Conservation (phyloP, 139 green algal species). For the Desmodesmus armatus region DNA sequence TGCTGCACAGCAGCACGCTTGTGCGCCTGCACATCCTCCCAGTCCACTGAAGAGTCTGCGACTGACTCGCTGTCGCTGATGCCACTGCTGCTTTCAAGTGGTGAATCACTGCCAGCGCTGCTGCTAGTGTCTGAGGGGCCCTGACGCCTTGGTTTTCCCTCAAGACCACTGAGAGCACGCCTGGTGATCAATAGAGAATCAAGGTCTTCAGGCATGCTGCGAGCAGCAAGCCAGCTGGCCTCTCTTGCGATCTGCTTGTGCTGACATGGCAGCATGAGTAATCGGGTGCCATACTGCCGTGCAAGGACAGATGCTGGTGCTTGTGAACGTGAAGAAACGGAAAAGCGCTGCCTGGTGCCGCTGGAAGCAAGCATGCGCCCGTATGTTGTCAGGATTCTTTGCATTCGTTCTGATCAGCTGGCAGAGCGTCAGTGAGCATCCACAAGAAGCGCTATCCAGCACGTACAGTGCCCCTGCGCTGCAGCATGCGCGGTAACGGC, state of each 20-base stretch:
- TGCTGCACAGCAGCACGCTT: slow-evolving; percentile 19
- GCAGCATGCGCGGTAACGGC: no score
- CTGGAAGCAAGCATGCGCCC: neutral
- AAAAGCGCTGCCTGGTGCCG: neutral
- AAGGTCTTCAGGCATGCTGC: slow-evolving; percentile 15
- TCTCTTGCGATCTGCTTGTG: neutral
- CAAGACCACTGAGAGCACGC: neutral
- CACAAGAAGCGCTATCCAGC: no score
- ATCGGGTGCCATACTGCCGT: neutral
- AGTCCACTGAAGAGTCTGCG: neutral
- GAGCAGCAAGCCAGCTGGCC: neutral
- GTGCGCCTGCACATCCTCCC: slow-evolving; percentile 1
- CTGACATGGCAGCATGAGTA: neutral
- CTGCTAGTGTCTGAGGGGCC: neutral
- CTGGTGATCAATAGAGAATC: neutral
- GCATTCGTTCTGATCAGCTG: no score
- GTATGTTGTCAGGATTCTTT: neutral
- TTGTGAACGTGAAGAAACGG: neutral
- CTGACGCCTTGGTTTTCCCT: neutral
- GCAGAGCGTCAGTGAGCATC: no score
- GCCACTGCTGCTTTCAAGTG: neutral
- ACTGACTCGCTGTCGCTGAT: neutral
- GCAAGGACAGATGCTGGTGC: neutral
- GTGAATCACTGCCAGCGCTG: neutral
- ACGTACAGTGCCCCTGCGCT: no score